Evolutionary conservation across 345 rosid genomes (phyloP), one percentile per base, ranked within the genome.

Genomic region (Jatropha curcas): DNA sequence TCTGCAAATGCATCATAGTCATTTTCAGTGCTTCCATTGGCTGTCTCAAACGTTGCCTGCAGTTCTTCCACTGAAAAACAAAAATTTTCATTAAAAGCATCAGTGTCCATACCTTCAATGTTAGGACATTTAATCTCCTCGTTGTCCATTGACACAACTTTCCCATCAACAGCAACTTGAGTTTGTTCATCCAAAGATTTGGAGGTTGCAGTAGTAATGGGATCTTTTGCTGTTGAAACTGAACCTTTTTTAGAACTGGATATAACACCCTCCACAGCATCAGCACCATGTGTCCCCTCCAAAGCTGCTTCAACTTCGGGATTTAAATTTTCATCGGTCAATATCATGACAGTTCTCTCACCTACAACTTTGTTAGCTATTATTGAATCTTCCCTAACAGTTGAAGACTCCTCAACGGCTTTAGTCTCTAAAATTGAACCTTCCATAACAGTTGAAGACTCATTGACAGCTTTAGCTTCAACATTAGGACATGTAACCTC

Each of bases 101-200:
- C 87, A 75, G 83, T 75, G 69, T 86, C 86, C 91, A 83, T 88
- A 79, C 86, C 89, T 79, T 85, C 85, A 56, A 69, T 45, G 37
- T 76, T 71, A 53, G 82, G 76, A 76, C 70, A 65, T 7, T 75
- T 43, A 65, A 74, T 61, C n/a, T 77, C 82, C 58, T 75, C 78
- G 9, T 48, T 67, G 35, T 55, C 78, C 52, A 65, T 41, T 48
- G 70, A 62, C 39, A 63, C 55, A 60, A 72, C 73, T 56, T 77
- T 81, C 56, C 62, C 74, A 48, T 78, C 81, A 61, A 68, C 60
- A 74, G 83, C 65, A 75, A 41, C 55, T 52, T 65, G 75, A 43
- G 68, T 35, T 55, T 55, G 78, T 60, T 45, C 84, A 55, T 64
- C 79, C 22, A 55, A 39, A 10, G 63, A 53, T 60, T 83, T 74